Conservation (phyloP, 192 early-diverging fungal species). For the Phycomyces blakesleeanus region DNA sequence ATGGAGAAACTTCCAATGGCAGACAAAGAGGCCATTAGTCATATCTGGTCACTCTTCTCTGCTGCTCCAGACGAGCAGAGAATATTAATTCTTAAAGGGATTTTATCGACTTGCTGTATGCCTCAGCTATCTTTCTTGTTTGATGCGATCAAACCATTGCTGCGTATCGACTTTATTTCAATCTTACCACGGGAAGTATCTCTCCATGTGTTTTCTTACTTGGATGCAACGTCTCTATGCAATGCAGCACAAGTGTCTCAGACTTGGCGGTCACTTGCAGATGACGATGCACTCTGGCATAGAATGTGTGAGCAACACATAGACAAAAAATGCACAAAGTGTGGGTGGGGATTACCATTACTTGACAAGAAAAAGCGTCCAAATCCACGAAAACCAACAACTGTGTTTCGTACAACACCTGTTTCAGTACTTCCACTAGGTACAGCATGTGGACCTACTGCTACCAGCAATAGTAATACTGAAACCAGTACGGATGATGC, state of each 20-base stretch:
- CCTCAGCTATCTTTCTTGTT: constrained; percentile 85
- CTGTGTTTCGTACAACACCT: constrained; percentile 14
- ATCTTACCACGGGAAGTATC: constrained; percentile 76
- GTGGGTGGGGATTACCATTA: constrained; percentile 96
- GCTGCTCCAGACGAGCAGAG: constrained; percentile 63
- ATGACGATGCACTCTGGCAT: constrained; percentile 96
- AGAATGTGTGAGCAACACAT: constrained; percentile 98
- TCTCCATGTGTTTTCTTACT: constrained; percentile 80
- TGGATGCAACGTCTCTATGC: constrained; percentile 90
- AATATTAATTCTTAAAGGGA: constrained; percentile 64
- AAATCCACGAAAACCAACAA: constrained; percentile 19
- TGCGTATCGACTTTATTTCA: constrained; percentile 82
- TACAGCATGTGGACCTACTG: constrained; percentile 12
- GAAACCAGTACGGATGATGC: background rate
- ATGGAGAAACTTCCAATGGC: constrained; percentile 52
- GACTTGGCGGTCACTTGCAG: constrained; percentile 75
- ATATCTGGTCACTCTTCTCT: constrained; percentile 68
- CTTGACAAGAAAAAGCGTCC: constrained; percentile 60
- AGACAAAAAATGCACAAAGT: constrained; percentile 90
- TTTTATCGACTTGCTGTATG: constrained; percentile 79
- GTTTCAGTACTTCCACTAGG: constrained; percentile 6
- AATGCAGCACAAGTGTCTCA: constrained; percentile 84
- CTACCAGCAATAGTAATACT: constrained; percentile 6
- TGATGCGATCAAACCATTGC: constrained; percentile 60
- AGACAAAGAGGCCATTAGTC: constrained; percentile 61